Base-by-base conservation (phyloP, 257 asterid genomes). In the Gentiana macrophylla region DNA sequence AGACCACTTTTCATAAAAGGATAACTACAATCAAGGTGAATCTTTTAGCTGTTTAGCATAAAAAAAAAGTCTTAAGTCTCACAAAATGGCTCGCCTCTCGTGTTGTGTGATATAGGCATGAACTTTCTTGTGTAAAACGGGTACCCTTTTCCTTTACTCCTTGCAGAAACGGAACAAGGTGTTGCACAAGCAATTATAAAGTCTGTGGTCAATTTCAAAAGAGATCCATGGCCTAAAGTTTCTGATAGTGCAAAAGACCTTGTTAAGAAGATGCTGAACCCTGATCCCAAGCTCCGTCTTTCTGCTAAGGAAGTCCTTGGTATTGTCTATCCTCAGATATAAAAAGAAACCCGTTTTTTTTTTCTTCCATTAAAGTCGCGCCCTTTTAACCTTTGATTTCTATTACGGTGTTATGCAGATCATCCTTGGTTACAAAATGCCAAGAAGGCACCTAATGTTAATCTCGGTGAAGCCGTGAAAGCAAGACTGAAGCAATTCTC, bases 401-500 rank as follows among this genome's bases (percentile, higher is more conserved):
- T 24, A 24, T 24, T 24, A 24, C 24, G 24, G 24, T 24, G 60
- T 43, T 59, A 32, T 76, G 43, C 72, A 76, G 81, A 76, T 62
- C 24, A 24, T 24, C 24, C 24, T 24, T 24, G 24, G 24, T 24
- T 24, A 24, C 24, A 24, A 24, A 24, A 76, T 66, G 78, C 78
- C 51, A 76, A 76, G 64, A 72, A 62, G 58, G 76, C 78, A 65
- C 78, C 81, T 12, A 76, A 71, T 49, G 76, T 76, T 45, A 72
- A 78, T 52, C 56, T 76, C 56, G 81, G 81, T 24, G 81, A 76
- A 69, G 69, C 78, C 8, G 78, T 76, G 65, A 70, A 57, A 59
- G 73, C 78, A 53, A 76, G 81, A 65, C 78, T 76, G 38, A 76
- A 76, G 59, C 81, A 76, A 66, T 76, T 76, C 48, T 68, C 81